Evolutionary conservation across 1,139 yeast species (phyloP).

Genomic region (Kodamaea anthophila): DNA sequence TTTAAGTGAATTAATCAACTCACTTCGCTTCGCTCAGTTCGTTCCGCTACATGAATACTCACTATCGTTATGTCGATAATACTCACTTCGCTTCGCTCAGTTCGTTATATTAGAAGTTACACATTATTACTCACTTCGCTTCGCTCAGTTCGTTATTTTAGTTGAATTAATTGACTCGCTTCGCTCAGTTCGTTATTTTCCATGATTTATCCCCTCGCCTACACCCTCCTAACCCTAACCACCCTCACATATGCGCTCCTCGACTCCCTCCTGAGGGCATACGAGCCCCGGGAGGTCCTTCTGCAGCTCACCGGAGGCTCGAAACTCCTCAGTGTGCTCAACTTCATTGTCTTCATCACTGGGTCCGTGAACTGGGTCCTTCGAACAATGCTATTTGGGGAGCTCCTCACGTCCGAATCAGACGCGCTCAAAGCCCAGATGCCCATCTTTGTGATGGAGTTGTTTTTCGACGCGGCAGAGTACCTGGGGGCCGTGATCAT

Average conservation of each 20-base stretch:
- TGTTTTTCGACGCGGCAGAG: conserved; percentile 58
- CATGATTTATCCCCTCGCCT: conserved; percentile 7
- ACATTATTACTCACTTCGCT: background rate
- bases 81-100: background rate
- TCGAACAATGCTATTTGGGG: conserved; percentile 59
- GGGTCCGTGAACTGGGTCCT: conserved; percentile 31
- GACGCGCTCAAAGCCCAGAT: conserved; percentile 47
- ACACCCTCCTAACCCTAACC: conserved; percentile 19
- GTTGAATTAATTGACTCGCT: background rate
- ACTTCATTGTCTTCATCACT: conserved; percentile 30
- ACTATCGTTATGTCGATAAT: background rate
- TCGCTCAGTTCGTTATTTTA: background rate
- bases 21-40: background rate
- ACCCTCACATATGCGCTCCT: conserved; percentile 23
- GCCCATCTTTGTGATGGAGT: conserved; percentile 52
- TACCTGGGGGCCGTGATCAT: conserved; percentile 52
- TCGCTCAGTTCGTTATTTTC: background rate
- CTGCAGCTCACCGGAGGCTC: conserved; percentile 32
- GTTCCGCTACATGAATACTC: background rate
- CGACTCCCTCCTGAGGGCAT: conserved; percentile 22
- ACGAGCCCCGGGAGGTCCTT: conserved; percentile 23
- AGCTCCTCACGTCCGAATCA: conserved; percentile 63
- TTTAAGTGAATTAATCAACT: too few relatives aligned
- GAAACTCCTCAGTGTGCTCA: conserved; percentile 28
- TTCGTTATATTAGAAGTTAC: background rate